Conservation (phyloP, 305 asterid species). For the Euphrasia arctica region DNA sequence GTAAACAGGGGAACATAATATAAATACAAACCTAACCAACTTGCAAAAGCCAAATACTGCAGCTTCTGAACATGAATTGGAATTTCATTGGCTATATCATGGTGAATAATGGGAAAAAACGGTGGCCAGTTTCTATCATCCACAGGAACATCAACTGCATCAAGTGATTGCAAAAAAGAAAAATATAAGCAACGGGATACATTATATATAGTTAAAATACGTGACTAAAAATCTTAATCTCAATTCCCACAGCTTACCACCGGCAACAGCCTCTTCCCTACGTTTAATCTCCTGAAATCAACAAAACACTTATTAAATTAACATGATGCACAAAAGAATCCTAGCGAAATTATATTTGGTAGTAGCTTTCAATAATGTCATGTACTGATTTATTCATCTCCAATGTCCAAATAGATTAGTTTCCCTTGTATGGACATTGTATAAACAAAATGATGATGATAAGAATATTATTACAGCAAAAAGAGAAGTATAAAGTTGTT, state of each 20-base stretch:
- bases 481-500: not conserved
- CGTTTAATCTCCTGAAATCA: conserved; percentile 55
- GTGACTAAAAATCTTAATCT: not conserved
- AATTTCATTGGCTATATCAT: conserved; percentile 74
- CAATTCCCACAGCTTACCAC: conserved; percentile 39
- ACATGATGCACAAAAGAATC: conserved; percentile 15
- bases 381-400: not conserved
- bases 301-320: conserved; percentile 11
- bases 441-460: not conserved
- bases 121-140: conserved; percentile 77
- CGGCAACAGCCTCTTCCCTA: conserved; percentile 62
- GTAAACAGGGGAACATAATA: not conserved
- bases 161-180: conserved; percentile 5
- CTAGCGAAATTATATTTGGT: not conserved
- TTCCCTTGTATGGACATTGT: not conserved
- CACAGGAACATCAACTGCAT: conserved; percentile 52
- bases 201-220: conserved; percentile 4
- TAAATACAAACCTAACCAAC: conserved; percentile 45
- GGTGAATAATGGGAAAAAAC: conserved; percentile 66
- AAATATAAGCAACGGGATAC: conserved; percentile 11
- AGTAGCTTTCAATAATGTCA: not conserved
- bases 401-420: not conserved
- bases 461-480: not conserved
- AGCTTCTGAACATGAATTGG: conserved; percentile 53
- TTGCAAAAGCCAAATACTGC: conserved; percentile 80